Percentiles rank a stretch among this genome's conserved stretches.
Evolutionary conservation across 768 basidiomycete species (phyloP).

Genomic region (Basidioascus undulatus): DNA sequence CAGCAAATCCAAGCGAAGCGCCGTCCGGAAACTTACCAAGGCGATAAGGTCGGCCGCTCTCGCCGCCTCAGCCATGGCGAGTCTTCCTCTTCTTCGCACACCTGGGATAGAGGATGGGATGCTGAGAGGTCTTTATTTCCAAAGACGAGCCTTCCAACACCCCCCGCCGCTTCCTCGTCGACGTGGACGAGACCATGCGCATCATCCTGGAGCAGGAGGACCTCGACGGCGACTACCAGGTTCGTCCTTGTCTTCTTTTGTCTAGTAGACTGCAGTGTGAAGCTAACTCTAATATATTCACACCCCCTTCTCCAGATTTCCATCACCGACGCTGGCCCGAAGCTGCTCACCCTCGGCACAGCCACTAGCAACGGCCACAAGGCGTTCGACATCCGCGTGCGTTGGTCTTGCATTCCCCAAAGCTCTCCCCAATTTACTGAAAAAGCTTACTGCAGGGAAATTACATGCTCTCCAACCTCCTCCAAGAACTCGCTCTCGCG

Average conservation of each 20-base stretch:
- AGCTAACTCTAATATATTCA: background rate
- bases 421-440: background rate
- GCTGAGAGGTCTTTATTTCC: conserved; percentile 1
- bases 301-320: conserved; percentile 31
- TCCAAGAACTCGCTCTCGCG: conserved; percentile 95
- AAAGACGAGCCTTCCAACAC: conserved; percentile 41
- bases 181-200: conserved; percentile 93
- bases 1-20: too few relatives aligned
- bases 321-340: conserved; percentile 86
- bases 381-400: conserved; percentile 77
- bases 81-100: too few relatives aligned
- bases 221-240: conserved; percentile 83
- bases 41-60: too few relatives aligned
- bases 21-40: too few relatives aligned
- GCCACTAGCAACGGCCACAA: conserved; percentile 96
- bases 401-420: conserved; percentile 1
- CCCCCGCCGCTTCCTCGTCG: conserved; percentile 77
- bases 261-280: background rate
- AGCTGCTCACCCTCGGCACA: conserved; percentile 84
- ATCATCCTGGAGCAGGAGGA: conserved; percentile 93
- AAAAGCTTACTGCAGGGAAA: conserved; percentile 36
- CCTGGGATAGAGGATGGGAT: too few relatives aligned
- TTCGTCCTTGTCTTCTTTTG: conserved; percentile 6
- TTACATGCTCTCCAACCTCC: conserved; percentile 96
- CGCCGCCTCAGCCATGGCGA: too few relatives aligned